Base-by-base conservation (phyloP, 1,284 basidiomycete genomes). In the Wallemia ichthyophaga region DNA sequence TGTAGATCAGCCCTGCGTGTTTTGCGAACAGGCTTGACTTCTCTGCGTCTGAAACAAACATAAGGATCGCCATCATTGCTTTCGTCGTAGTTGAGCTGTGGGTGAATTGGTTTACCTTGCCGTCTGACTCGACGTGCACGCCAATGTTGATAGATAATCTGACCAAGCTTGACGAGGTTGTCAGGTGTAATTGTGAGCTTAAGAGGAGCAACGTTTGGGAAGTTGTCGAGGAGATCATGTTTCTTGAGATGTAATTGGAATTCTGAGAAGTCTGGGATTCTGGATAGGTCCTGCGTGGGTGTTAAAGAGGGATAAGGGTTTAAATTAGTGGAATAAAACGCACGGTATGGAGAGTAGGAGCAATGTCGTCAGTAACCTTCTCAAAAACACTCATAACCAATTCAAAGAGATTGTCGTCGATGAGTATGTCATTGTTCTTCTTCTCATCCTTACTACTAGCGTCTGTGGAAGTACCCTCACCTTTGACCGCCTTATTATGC, bases 31-130 rank as follows among this genome's bases (percentile, higher is more conserved):
- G 85, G 81, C 68, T 96, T 96, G 69, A 85, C 84, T 67, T 98
- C 92, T 61, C 91, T 81, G 59, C 92, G 78, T 48, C 94, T 81
- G 77, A 99, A 98, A 71, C 94, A 99, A 58, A 96, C 87, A 64
- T 96, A 98, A 0, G 94, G 94, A 67, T 96, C 89, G 61, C 87
- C 89, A 59, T 83, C 80, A 70, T 95, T 92, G 32, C 83, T 78
- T 71, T 96, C 92, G 69, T 98, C 89, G 63, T 79, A 81, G 66
- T 89, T 86, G 24, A 89, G 74, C 32, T 71, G 71, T 2, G 86
- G 85, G 63, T 86, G 82, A 65, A 89, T 85, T 37, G 78, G 71
- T 64, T 81, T 80, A 1, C 86, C 86, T 15, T 75, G 76, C 56
- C 84, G 78, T 63, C 82, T 78, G 33, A 80, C 71, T 37, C 84